Evolutionary conservation across 75 land plant genomes (phyloP).

Genomic region (Sequoia sempervirens): DNA sequence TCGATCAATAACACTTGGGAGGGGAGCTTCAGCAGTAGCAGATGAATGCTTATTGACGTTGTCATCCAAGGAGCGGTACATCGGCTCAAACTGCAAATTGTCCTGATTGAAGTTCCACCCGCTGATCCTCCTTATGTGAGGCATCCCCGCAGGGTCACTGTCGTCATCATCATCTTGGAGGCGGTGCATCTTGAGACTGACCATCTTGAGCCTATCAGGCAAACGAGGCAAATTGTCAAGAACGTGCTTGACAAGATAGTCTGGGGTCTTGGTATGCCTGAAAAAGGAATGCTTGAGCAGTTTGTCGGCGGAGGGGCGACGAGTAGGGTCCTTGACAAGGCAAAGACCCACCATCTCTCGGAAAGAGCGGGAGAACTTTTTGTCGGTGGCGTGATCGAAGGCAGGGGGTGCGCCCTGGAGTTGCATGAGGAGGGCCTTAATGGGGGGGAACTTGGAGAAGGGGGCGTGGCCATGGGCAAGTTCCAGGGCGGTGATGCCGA

Average conservation of each 20-base stretch:
- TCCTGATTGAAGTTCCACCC: constrained; percentile 73
- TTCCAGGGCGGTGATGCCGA: constrained; percentile 82
- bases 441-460: constrained; percentile 79
- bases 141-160: neutral
- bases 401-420: constrained; percentile 96
- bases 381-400: constrained; percentile 58
- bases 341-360: constrained; percentile 75
- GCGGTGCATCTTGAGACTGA: constrained; percentile 13
- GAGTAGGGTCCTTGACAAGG: constrained; percentile 59
- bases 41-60: neutral
- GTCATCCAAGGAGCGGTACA: constrained; percentile 19
- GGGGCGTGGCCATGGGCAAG: constrained; percentile 85
- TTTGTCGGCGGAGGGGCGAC: constrained; percentile 71
- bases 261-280: constrained; percentile 40
- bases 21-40: neutral
- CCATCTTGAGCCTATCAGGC: constrained; percentile 44
- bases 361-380: constrained; percentile 67
- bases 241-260: constrained; percentile 50
- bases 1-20: neutral
- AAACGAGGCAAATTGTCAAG: constrained; percentile 52
- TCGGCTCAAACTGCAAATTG: constrained; percentile 42
- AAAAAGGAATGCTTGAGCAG: constrained; percentile 74
- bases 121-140: constrained; percentile 42
- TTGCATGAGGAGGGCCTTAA: constrained; percentile 87
- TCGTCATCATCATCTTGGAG: constrained; percentile 18